A percentile compares a stretch with the other conserved stretches of the same genome.
phyloP scores from a whole-genome alignment of 768 basidiomycete species.

The Serendipita sp. region DNA sequence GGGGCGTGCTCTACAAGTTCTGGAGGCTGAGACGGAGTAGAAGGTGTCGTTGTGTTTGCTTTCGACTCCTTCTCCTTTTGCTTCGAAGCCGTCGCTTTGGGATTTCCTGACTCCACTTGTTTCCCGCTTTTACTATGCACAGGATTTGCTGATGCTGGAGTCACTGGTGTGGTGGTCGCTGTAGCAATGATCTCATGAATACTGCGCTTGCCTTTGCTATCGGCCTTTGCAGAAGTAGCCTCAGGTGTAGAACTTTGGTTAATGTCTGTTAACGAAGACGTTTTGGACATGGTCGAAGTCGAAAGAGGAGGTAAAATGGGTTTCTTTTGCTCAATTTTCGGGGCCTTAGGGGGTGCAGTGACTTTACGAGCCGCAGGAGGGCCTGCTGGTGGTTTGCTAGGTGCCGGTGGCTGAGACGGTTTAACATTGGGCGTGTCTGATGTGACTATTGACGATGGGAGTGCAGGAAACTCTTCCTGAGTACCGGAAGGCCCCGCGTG shows the following conservation, averaged over 20 bases:
- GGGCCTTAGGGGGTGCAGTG: neutral
- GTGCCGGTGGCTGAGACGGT: neutral
- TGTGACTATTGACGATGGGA: neutral
- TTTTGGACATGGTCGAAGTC: neutral
- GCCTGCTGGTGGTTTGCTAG: neutral
- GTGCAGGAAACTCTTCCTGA: neutral
- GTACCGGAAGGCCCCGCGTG: neutral
- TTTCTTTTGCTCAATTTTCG: neutral
- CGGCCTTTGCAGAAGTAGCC: neutral
- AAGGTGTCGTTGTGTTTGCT: neutral
- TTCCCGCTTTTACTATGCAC: neutral
- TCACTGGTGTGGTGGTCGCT: neutral
- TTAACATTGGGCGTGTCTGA: neutral
- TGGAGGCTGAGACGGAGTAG: neutral
- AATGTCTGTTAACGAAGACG: neutral
- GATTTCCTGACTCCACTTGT: neutral
- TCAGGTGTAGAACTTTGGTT: neutral
- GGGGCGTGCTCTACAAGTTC: constrained; percentile 1
- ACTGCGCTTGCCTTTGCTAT: neutral
- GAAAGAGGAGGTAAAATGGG: neutral
- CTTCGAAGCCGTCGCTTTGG: neutral
- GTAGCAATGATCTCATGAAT: neutral
- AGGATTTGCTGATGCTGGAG: neutral
- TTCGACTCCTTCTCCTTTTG: neutral
- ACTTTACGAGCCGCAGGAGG: constrained; percentile 1